Evolutionary conservation across 108 stramenopile species (phyloP), one percentile per base, ranked within the genome.

Genomic region (Cyclotella choctawhatcheeana): DNA sequence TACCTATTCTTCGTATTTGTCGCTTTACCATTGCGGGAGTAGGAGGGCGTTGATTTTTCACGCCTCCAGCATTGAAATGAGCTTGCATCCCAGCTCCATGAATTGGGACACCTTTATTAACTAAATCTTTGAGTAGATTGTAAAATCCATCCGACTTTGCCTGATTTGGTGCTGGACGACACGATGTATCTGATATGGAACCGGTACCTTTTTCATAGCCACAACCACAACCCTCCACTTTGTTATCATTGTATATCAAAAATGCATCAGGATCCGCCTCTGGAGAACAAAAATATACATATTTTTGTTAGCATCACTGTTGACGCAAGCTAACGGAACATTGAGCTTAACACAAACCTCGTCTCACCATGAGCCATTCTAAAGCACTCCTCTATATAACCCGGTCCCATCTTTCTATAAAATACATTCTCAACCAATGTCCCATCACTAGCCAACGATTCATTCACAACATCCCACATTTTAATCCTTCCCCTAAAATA

Each of bases 391-490:
- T 94, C 94, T 58, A 97, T 86, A 75, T 97, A 97, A 35, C 66
- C 45, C 1, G 94, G 93, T 18, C 96, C 96, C 60, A 97, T 66
- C 67, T 95, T 97, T 43, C 87, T 81, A 56, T 88, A 82, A 76
- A 94, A 97, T 0, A 95, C 76, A 69, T 91, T 97, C 37, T 94
- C 88, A n/a, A 92, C 95, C 64, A 96, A 59, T 10, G 84, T 69
- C 44, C 96, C 93, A 76, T 97, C 92, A 12, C 81, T 83, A n/a
- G 88, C 88, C 43, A 97, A 73, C 0, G 92, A 73, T 69, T 97
- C 96, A 76, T 97, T 97, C 32, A 97, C 96, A 0, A 97, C 96
- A 81, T 97, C 96, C 96, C 96, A 97, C 30, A 87, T 74, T 45
- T 74, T 26, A 22, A 95, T 92, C 10, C 92, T 84, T 3, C 90